Percentiles rank a stretch among this genome's conserved stretches.
phyloP scores from a whole-genome alignment of 176 grass and related monocot species.

The Oryza coarctata region DNA sequence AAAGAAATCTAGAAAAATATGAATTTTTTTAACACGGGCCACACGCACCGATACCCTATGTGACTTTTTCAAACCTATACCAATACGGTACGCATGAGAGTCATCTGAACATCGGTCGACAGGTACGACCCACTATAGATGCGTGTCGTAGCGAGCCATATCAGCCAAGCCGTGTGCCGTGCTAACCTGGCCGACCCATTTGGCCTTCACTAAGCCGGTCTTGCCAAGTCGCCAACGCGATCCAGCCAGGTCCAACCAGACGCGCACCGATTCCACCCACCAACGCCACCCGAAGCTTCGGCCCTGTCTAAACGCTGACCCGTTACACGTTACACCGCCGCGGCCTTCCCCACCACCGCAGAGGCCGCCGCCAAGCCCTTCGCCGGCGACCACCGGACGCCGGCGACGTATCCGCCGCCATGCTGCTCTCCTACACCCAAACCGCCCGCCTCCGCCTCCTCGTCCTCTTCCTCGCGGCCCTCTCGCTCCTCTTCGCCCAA shows the following conservation, averaged over 20 bases:
- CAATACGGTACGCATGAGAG: too few species aligned
- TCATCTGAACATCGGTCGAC: too few species aligned
- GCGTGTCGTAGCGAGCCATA: too few species aligned
- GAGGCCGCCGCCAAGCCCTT: not conserved
- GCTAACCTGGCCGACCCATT: too few species aligned
- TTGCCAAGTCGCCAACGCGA: conserved; percentile 19
- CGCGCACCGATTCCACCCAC: conserved; percentile 17
- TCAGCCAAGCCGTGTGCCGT: too few species aligned
- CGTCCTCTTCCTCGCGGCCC: conserved; percentile 28
- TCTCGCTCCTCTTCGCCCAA: conserved; percentile 43
- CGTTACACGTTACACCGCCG: conserved; percentile 2
- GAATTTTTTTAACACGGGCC: too few species aligned
- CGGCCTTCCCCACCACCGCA: not conserved
- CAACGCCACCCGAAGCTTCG: conserved; percentile 20
- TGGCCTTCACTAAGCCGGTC: too few species aligned
- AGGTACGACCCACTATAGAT: too few species aligned
- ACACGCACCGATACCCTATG: too few species aligned
- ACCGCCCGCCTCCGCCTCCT: conserved; percentile 12
- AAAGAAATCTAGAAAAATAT: too few species aligned
- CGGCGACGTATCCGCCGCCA: conserved; percentile 27
- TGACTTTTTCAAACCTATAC: too few species aligned
- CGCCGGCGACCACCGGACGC: conserved; percentile 44
- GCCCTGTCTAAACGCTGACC: conserved; percentile 12
- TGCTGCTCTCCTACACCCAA: conserved; percentile 20
- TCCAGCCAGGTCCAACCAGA: conserved; percentile 37